These are phyloP conservation scores for Podospora comata DNA, from an alignment of 495 filamentous ascomycete genomes.

Conservation along the genomic window DNA sequence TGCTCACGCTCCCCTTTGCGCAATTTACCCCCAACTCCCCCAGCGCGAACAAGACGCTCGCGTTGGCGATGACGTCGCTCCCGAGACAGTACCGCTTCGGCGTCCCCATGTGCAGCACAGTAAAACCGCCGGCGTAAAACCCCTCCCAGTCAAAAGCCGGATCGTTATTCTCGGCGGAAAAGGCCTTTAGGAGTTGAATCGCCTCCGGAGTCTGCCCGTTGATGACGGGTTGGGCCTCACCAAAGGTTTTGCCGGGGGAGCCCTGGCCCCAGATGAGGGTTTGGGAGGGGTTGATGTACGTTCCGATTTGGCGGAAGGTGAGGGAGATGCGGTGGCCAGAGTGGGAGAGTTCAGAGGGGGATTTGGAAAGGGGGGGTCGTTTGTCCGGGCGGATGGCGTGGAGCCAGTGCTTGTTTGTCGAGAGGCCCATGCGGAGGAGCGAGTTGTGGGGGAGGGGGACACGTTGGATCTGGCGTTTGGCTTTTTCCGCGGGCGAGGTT, in stretches of 20 bases:
- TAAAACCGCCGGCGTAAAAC: constrained; percentile 76
- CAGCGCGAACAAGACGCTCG: constrained; percentile 55
- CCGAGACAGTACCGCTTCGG: constrained; percentile 51
- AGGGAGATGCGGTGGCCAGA: constrained; percentile 80
- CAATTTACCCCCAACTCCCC: constrained; percentile 59
- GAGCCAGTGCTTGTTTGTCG: constrained; percentile 82
- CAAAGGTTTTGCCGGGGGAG: constrained; percentile 62
- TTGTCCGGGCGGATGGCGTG: constrained; percentile 89
- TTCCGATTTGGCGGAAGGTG: constrained; percentile 89
- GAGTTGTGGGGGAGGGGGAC: constrained; percentile 83
- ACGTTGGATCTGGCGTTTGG: constrained; percentile 49
- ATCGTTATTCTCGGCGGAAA: constrained; percentile 79
- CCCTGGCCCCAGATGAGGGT: constrained; percentile 88
- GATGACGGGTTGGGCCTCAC: constrained; percentile 57
- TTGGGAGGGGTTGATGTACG: constrained; percentile 64
- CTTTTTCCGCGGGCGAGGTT: background rate
- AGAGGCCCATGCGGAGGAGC: constrained; percentile 74
- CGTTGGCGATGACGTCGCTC: constrained; percentile 52
- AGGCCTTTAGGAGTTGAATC: constrained; percentile 68
- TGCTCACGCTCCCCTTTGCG: constrained; percentile 43
- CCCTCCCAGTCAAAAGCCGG: constrained; percentile 72
- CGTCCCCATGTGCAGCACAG: constrained; percentile 71
- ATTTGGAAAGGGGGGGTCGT: constrained; percentile 61
- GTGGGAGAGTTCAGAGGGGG: constrained; percentile 65
- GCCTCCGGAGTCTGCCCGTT: constrained; percentile 66